These are phyloP conservation scores for Aspergillus campestris DNA, from an alignment of 495 filamentous ascomycete genomes.

Conservation along the genomic window DNA sequence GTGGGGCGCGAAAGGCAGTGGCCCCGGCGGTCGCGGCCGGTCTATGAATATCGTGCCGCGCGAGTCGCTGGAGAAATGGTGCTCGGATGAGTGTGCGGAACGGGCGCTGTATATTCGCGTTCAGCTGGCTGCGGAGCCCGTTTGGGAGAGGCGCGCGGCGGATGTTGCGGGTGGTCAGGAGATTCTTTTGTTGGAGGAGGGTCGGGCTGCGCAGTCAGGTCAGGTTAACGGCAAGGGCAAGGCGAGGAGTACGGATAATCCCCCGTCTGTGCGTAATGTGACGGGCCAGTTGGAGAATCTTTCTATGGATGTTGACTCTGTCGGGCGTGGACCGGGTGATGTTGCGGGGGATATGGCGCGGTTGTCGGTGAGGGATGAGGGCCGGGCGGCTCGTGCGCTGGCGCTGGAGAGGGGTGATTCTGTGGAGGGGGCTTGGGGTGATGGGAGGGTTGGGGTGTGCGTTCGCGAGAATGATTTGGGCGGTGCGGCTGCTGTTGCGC, in stretches of 20 bases:
- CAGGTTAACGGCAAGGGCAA: conserved; percentile 8
- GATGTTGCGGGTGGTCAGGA: conserved; percentile 24
- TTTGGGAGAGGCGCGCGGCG: conserved; percentile 58
- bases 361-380: conserved; percentile 17
- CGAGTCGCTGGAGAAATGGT: conserved; percentile 78
- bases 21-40: conserved; percentile 39
- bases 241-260: conserved; percentile 2
- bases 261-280: conserved; percentile 12
- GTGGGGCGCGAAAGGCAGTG: conserved; percentile 40
- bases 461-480: conserved; percentile 30
- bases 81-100: conserved; percentile 67
- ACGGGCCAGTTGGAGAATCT: conserved; percentile 25
- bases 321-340: conserved; percentile 6
- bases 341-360: conserved; percentile 15
- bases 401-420: conserved; percentile 42
- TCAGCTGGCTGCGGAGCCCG: conserved; percentile 70
- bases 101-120: conserved; percentile 76
- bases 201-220: conserved; percentile 13
- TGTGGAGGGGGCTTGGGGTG: conserved; percentile 12
- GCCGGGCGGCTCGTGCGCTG: conserved; percentile 27
- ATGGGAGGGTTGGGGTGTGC: conserved; percentile 28
- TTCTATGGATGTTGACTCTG: conserved; percentile 9
- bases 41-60: conserved; percentile 53
- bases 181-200: conserved; percentile 50
- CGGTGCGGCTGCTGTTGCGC: conserved; percentile 13